Evolutionary conservation across 2,329 filamentous ascomycete genomes (phyloP), one percentile per base, ranked within the genome.

Genomic region (Blastomyces percursus): DNA sequence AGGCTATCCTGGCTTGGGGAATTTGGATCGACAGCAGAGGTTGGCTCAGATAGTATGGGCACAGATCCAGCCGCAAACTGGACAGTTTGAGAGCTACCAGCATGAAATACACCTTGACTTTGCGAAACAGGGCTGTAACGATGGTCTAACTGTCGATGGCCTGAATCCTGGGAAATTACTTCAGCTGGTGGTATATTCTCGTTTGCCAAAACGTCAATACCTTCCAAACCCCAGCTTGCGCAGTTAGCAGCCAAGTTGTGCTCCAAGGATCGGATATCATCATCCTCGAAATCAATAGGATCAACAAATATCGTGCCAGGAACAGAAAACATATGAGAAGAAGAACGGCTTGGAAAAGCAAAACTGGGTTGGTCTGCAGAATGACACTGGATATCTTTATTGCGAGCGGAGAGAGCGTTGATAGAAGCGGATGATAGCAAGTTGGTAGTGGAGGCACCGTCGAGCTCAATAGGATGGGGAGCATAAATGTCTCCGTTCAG

Each of bases 261-360:
- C 21, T n/a, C 46, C 12, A 48, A 40, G 2, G 44, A 24, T 40
- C 59, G 30, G 21, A 38, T 32, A 12, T 52, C 30, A 24, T 60
- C 59, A 12, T 52, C 30, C n/a, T 60, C 59, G n/a, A 51, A 60
- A 60, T 60, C 59, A 30, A 60, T 27, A 51, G 48, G 44, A 30
- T 60, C 59, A 46, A 60, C 46, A 44, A 60, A 60, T 44, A 60
- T 52, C 4, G 16, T 27, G 14, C 56, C 56, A 24, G 42, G 57
- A 35, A 59, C 27, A 35, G 57, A 35, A 48, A 59, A 59, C 42
- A 21, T 32, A 19, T 46, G 21, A 11, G 16, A 42, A 32, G 40
- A 11, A 21, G 42, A n/a, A n/a, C 19, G 42, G 24, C 32, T 24
- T 57, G 54, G 42, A 19, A 42, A 16, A 27, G 35, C n/a, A 42